Conservation (phyloP, 2,329 filamentous ascomycete genomes). For the Botrytis elliptica region DNA sequence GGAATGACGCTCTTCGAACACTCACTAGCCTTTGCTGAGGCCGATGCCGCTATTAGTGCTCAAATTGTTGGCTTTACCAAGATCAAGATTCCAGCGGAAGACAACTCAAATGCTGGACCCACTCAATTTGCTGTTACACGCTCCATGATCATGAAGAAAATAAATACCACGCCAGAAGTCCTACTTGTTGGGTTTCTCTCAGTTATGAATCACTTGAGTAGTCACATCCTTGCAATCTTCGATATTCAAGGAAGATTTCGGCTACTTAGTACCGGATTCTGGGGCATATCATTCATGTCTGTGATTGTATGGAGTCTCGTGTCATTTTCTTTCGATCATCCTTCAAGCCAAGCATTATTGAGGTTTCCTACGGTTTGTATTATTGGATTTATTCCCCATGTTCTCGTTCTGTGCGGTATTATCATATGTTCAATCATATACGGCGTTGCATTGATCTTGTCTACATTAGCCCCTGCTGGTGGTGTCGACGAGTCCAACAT, state of each 20-base stretch:
- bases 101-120: conserved; percentile 31
- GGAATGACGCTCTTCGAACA: conserved; percentile 97
- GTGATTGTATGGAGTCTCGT: conserved; percentile 77
- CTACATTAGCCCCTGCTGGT: conserved; percentile 57
- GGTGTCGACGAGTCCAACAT: conserved; percentile 26
- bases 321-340: conserved; percentile 59
- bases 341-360: conserved; percentile 64
- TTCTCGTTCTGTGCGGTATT: conserved; percentile 83
- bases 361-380: conserved; percentile 93
- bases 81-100: conserved; percentile 27
- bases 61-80: conserved; percentile 55
- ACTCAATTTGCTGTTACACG: conserved; percentile 54
- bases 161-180: conserved; percentile 89
- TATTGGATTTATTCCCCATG: conserved; percentile 89
- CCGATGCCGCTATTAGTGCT: conserved; percentile 81
- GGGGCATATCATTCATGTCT: conserved; percentile 86
- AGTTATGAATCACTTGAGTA: conserved; percentile 81
- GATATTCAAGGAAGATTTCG: conserved; percentile 76
- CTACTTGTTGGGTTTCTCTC: conserved; percentile 86
- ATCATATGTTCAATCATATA: conserved; percentile 75
- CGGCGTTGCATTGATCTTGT: conserved; percentile 69
- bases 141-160: conserved; percentile 69
- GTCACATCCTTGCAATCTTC: conserved; percentile 77
- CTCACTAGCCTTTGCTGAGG: conserved; percentile 92
- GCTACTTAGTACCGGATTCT: conserved; percentile 83